These are phyloP conservation scores for Dioszegia hungarica DNA, from an alignment of 768 basidiomycete genomes.

Conservation along the genomic window DNA sequence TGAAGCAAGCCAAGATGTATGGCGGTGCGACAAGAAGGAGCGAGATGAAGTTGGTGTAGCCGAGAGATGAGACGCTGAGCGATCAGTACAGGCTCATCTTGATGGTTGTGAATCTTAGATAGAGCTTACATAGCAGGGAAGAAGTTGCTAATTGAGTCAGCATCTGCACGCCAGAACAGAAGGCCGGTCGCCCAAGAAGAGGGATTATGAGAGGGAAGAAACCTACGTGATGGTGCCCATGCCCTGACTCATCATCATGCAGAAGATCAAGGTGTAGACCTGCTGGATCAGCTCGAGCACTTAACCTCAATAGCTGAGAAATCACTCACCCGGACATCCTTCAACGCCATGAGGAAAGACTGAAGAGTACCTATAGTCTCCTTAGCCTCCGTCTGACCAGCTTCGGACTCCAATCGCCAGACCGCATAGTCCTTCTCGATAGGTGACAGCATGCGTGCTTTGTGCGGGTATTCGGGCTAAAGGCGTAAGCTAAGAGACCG, in stretches of 20 bases:
- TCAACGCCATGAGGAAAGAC: conserved; percentile 13
- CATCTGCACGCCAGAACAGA: conserved; percentile 2
- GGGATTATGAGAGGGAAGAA: neutral
- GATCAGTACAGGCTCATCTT: conserved; percentile 13
- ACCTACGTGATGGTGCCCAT: conserved; percentile 7
- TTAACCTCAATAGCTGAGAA: neutral
- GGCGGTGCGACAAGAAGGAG: conserved; percentile 27
- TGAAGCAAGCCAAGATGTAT: conserved; percentile 17
- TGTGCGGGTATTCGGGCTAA: conserved; percentile 23
- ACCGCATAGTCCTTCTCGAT: conserved; percentile 15
- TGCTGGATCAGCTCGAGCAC: neutral
- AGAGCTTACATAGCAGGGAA: conserved; percentile 15
- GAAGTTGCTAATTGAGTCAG: conserved; percentile 18
- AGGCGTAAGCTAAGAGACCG: neutral
- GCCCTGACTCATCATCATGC: conserved; percentile 7
- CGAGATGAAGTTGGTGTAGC: neutral
- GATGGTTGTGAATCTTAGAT: conserved; percentile 17
- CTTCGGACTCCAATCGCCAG: conserved; percentile 9
- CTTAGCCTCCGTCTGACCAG: conserved; percentile 3
- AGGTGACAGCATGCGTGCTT: conserved; percentile 19
- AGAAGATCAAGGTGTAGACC: conserved; percentile 12
- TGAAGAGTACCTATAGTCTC: neutral
- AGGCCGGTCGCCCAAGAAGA: no score
- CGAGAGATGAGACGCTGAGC: neutral
- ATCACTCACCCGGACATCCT: conserved; percentile 7